A percentile compares a stretch with the other conserved stretches of the same genome.
Evolutionary conservation across 306 rosid genomes (phyloP).

Genomic region (Lupinus albus): DNA sequence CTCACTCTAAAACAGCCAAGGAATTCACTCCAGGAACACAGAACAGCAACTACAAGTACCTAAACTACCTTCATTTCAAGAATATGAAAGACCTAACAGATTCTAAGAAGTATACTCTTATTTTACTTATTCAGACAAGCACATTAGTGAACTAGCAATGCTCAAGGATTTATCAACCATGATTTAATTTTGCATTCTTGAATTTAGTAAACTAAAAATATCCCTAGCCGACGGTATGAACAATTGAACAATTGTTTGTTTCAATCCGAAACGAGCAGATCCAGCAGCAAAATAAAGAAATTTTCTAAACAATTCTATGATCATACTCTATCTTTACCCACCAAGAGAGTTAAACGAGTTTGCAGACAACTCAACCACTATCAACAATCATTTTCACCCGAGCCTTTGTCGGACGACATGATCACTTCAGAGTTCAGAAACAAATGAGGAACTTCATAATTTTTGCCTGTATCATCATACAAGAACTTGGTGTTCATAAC

Average conservation of each 20-base stretch:
- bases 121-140: background rate
- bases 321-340: constrained; percentile 46
- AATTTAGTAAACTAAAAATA: constrained; percentile 18
- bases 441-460: constrained; percentile 45
- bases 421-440: constrained; percentile 46
- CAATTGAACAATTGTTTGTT: constrained; percentile 13
- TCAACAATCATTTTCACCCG: constrained; percentile 41
- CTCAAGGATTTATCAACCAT: constrained; percentile 21
- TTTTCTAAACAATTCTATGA: constrained; percentile 34
- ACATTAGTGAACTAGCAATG: constrained; percentile 8
- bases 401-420: constrained; percentile 48
- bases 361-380: constrained; percentile 44
- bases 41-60: background rate
- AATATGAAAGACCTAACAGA: background rate
- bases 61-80: background rate
- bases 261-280: constrained; percentile 27
- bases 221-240: constrained; percentile 31
- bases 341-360: constrained; percentile 37
- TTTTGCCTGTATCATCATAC: constrained; percentile 54
- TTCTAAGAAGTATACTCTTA: background rate
- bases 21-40: too few relatives aligned
- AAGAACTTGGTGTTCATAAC: constrained; percentile 49
- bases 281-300: constrained; percentile 17
- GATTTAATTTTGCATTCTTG: constrained; percentile 7
- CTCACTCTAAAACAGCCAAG: too few relatives aligned